Percentiles rank a stretch among this genome's conserved stretches.
Conservation (phyloP, 768 basidiomycete genomes). For the Leccinum olivaceopallidum region DNA sequence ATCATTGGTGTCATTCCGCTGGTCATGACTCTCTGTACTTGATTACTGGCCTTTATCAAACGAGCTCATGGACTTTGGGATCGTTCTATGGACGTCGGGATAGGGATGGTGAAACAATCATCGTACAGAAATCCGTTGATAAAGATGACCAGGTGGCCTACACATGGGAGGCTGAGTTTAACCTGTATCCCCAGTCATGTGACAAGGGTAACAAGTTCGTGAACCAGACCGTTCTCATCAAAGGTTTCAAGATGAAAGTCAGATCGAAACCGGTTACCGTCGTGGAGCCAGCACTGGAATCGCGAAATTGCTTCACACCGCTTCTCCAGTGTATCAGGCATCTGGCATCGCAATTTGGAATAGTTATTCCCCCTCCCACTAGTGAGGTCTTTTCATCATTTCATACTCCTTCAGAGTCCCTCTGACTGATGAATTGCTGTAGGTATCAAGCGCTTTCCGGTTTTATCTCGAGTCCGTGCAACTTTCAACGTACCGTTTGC, state of each 20-base stretch:
- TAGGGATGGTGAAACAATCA: not conserved
- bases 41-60: not conserved
- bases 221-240: slow-evolving; percentile 15
- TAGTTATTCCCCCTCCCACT: no score
- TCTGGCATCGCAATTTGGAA: not conserved
- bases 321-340: not conserved
- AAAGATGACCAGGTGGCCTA: not conserved
- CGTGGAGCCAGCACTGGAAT: no score
- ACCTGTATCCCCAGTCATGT: not conserved
- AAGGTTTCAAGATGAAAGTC: slow-evolving; percentile 11
- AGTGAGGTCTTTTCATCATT: not conserved
- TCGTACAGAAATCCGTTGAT: not conserved
- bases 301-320: no score
- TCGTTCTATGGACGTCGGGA: not conserved
- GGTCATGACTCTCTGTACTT: slow-evolving; percentile 3
- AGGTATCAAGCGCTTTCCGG: slow-evolving; percentile 1
- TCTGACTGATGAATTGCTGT: not conserved
- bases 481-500: no score
- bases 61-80: no score
- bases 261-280: not conserved
- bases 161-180: not conserved
- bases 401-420: not conserved
- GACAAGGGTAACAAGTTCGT: not conserved
- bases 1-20: not conserved
- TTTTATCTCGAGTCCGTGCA: not conserved